These are phyloP conservation scores for Dendrocalamus sinicus DNA, from an alignment of 176 grass and related monocot species.

Conservation along the genomic window DNA sequence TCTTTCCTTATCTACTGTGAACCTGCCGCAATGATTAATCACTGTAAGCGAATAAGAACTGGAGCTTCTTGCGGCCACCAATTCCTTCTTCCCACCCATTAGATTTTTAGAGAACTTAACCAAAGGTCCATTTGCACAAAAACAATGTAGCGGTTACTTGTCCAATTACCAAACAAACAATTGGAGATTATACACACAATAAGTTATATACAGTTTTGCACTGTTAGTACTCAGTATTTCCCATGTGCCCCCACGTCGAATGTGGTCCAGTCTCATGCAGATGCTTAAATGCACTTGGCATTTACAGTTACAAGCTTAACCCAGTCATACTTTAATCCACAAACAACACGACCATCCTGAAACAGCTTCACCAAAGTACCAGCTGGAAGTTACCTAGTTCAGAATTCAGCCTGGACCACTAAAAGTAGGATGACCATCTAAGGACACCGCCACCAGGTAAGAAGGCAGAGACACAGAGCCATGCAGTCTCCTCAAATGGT, in stretches of 20 bases:
- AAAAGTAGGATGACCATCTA: conserved; percentile 5
- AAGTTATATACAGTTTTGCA: neutral
- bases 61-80: neutral
- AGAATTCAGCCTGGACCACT: conserved; percentile 37
- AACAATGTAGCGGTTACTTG: conserved; percentile 26
- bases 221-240: conserved; percentile 7
- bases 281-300: conserved; percentile 28
- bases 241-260: conserved; percentile 11
- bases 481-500: conserved; percentile 20
- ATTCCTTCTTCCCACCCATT: neutral
- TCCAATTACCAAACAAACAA: conserved; percentile 27
- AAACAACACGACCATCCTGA: conserved; percentile 17
- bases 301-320: conserved; percentile 22
- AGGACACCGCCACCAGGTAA: neutral
- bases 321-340: neutral
- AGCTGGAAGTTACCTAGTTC: conserved; percentile 8
- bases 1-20: neutral
- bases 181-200: neutral
- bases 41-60: neutral
- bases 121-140: conserved; percentile 3
- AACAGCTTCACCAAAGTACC: conserved; percentile 14
- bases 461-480: conserved; percentile 23
- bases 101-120: conserved; percentile 19
- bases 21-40: conserved; percentile 13
- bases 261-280: conserved; percentile 26